Evolutionary conservation across 2,329 filamentous ascomycete genomes (phyloP).

Genomic region (Annulohypoxylon truncatum): DNA sequence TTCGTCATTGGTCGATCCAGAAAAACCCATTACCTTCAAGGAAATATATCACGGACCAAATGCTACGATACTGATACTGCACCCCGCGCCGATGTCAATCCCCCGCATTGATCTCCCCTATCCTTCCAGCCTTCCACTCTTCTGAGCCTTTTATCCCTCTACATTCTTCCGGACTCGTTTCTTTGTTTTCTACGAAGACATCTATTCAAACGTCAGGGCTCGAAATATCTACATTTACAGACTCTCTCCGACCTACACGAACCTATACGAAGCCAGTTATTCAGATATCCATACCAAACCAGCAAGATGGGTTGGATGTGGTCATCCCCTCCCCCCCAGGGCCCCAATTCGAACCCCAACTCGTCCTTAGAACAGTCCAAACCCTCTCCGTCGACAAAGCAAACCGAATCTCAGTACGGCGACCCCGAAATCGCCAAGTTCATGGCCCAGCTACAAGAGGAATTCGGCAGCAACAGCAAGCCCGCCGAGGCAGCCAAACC

Average conservation of each 20-base stretch:
- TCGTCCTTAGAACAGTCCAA: slow-evolving; percentile 39
- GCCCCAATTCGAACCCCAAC: slow-evolving; percentile 40
- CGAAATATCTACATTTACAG: neutral
- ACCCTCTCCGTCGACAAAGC: slow-evolving; percentile 20
- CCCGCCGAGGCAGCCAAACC: slow-evolving; percentile 28
- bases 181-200: neutral
- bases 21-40: slow-evolving; percentile 15
- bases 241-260: neutral
- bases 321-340: slow-evolving; percentile 56
- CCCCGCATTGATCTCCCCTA: slow-evolving; percentile 20
- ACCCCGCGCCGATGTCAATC: slow-evolving; percentile 32
- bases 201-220: neutral
- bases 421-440: slow-evolving; percentile 68
- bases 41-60: slow-evolving; percentile 26
- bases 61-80: slow-evolving; percentile 19
- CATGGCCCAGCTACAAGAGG: slow-evolving; percentile 54
- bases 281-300: neutral
- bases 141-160: slow-evolving; percentile 8
- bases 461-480: slow-evolving; percentile 39
- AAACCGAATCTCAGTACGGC: slow-evolving; percentile 42
- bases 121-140: neutral
- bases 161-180: neutral
- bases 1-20: slow-evolving; percentile 24
- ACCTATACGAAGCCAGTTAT: neutral
- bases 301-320: slow-evolving; percentile 72